Conservation (phyloP, 805 yeast species). For the Yueomyces sp. region DNA sequence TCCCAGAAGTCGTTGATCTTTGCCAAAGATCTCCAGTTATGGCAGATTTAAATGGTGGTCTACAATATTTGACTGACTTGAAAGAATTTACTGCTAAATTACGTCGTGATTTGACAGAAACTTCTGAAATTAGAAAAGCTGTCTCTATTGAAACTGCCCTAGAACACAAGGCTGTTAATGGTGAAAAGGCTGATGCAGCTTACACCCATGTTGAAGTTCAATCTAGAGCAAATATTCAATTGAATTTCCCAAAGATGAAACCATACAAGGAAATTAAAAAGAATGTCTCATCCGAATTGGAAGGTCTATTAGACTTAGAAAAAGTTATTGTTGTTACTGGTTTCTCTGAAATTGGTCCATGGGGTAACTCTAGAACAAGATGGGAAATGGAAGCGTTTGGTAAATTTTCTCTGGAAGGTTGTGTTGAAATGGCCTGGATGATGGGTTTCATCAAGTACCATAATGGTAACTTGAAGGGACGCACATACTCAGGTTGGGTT, state of each 20-base stretch:
- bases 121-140: slow-evolving; percentile 88
- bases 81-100: slow-evolving; percentile 73
- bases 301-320: slow-evolving; percentile 86
- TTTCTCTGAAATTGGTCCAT: slow-evolving; percentile 97
- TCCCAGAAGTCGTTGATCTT: slow-evolving; percentile 69
- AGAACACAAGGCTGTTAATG: slow-evolving; percentile 71
- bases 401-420: slow-evolving; percentile 91
- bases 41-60: slow-evolving; percentile 98
- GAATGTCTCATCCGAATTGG: slow-evolving; percentile 54
- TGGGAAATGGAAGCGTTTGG: slow-evolving; percentile 99
- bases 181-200: slow-evolving; percentile 79
- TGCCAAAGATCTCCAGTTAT: slow-evolving; percentile 91
- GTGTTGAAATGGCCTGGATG: slow-evolving; percentile 99
- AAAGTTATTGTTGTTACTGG: slow-evolving; percentile 92
- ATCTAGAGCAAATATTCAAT: slow-evolving; percentile 92
- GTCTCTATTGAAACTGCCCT: slow-evolving; percentile 87
- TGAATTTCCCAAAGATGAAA: slow-evolving; percentile 84
- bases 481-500: slow-evolving; percentile 94
- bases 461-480: slow-evolving; percentile 50
- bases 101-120: slow-evolving; percentile 59
- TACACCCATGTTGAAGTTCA: slow-evolving; percentile 63
- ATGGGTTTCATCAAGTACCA: slow-evolving; percentile 96
- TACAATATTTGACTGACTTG: slow-evolving; percentile 84
- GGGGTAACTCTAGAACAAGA: slow-evolving; percentile 98
- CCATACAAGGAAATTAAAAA: slow-evolving; percentile 59